Base-by-base conservation (phyloP, 768 basidiomycete species). In the Termitomyces sp. region DNA sequence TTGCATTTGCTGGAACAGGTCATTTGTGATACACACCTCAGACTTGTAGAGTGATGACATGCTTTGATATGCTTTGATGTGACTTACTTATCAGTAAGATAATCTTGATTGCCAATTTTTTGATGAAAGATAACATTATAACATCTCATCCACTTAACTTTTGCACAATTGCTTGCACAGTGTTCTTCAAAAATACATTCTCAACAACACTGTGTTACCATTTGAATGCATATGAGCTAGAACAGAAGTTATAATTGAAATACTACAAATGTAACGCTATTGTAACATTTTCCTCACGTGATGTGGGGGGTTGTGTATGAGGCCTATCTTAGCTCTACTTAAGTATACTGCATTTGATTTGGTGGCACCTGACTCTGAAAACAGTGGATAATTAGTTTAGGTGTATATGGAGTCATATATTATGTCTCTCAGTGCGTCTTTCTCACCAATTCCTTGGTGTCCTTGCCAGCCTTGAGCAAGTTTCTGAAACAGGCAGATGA, bases 401-500 rank as follows among this genome's bases (percentile, higher is more conserved):
- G 62, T 33, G 67, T 61, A 0, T n/a, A 67, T 44, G 69, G 68
- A 18, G 62, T 55, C n/a, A 54, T 66, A 0, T 78, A 74, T 59
- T 78, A 75, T 56, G 59, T 76, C 13, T 55, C 68, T 15, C 75
- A 80, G 79, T 80, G 24, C 64, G 66, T 2, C 20, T 12, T 5
- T 4, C 15, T 40, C 7, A 15, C 18, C 3, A 6, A 13, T 8
- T 42, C 20, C 4, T 18, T 7, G 13, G 24, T 13, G 5, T 28
- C 18, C 20, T n/a, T 44, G 28, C 11, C 63, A 95, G 93, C 68
- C 78, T 96, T 28, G 95, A 98, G 70, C 81, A 84, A 69, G 91
- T 94, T 0, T 86, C 90, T 2, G 89, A 95, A 69, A 96, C 93
- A 0, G 93, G 94, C 0, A 77, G 96, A 59, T 89, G 89, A 83